Evolutionary conservation across 169 alveolate genomes (phyloP).

Genomic region (Eimeria necatrix): DNA sequence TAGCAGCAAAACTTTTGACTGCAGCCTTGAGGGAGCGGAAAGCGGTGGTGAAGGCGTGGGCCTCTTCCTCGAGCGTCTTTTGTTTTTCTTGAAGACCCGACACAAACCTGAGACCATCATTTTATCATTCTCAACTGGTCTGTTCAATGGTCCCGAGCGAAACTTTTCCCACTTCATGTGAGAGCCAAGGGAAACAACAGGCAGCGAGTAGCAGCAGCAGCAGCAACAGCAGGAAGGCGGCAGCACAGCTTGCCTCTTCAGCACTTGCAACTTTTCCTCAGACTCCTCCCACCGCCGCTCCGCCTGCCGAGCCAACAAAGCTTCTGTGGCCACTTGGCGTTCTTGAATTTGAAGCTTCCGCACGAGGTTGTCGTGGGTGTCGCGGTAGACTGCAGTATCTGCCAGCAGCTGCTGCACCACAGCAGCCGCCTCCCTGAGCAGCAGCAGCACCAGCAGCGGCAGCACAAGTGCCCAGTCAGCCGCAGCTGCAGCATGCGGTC

Average conservation of each 20-base stretch:
- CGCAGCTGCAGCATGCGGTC: too few relatives aligned
- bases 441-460: neutral
- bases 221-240: neutral
- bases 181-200: too few relatives aligned
- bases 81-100: constrained; percentile 59
- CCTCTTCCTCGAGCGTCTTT: constrained; percentile 30
- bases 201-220: neutral
- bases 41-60: constrained; percentile 35
- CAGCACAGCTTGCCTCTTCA: neutral
- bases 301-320: constrained; percentile 46
- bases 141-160: neutral
- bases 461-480: neutral
- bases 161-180: too few relatives aligned
- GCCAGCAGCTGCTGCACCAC: constrained; percentile 66
- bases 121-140: neutral
- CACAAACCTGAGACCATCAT: constrained; percentile 18
- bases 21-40: constrained; percentile 29
- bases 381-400: constrained; percentile 66
- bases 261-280: constrained; percentile 44
- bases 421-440: constrained; percentile 55
- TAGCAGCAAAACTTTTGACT: constrained; percentile 16
- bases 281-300: constrained; percentile 36
- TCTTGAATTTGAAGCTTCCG: constrained; percentile 15
- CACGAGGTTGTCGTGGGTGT: constrained; percentile 47
- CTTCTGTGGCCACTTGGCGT: constrained; percentile 15